A percentile compares a stretch with the other conserved stretches of the same genome.
These are phyloP conservation scores for Yamadazyma triangularis DNA, from an alignment of 1,139 yeast genomes.

Conservation along the genomic window DNA sequence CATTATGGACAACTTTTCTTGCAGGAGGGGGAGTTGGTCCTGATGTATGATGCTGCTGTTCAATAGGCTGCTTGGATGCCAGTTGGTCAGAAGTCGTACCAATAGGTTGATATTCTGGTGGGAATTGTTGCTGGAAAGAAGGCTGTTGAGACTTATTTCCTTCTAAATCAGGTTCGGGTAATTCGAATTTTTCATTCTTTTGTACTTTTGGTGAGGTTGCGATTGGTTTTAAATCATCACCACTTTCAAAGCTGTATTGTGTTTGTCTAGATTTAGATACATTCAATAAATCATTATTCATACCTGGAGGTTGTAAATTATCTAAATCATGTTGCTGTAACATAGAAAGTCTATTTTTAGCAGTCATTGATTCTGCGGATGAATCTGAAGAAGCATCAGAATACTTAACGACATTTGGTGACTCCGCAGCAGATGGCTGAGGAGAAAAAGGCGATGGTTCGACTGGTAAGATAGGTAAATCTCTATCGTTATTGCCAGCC, in stretches of 20 bases:
- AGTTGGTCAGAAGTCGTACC: neutral
- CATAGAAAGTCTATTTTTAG: slow-evolving; percentile 20
- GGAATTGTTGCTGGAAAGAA: neutral
- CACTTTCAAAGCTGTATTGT: slow-evolving; percentile 39
- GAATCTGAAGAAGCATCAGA: slow-evolving; percentile 17
- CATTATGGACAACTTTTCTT: slow-evolving; percentile 45
- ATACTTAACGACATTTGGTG: slow-evolving; percentile 28
- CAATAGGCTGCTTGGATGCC: neutral
- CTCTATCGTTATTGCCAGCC: slow-evolving; percentile 5
- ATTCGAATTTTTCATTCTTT: slow-evolving; percentile 12
- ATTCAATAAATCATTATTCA: slow-evolving; percentile 4
- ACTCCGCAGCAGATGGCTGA: slow-evolving; percentile 11
- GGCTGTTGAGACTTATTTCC: neutral
- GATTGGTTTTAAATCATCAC: slow-evolving; percentile 34
- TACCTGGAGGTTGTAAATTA: slow-evolving; percentile 5
- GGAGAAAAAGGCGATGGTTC: slow-evolving; percentile 3
- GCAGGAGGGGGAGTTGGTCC: slow-evolving; percentile 74
- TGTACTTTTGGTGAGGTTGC: slow-evolving; percentile 22
- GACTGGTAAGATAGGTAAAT: slow-evolving; percentile 10
- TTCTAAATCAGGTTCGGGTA: slow-evolving; percentile 5
- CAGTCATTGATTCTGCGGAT: slow-evolving; percentile 13
- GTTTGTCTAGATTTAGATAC: slow-evolving; percentile 14
- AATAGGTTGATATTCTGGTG: neutral
- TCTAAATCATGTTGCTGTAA: slow-evolving; percentile 30
- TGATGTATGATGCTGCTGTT: neutral